Evolutionary conservation across 208 protist species (phyloP).

Genomic region (Polymyxa betae): DNA sequence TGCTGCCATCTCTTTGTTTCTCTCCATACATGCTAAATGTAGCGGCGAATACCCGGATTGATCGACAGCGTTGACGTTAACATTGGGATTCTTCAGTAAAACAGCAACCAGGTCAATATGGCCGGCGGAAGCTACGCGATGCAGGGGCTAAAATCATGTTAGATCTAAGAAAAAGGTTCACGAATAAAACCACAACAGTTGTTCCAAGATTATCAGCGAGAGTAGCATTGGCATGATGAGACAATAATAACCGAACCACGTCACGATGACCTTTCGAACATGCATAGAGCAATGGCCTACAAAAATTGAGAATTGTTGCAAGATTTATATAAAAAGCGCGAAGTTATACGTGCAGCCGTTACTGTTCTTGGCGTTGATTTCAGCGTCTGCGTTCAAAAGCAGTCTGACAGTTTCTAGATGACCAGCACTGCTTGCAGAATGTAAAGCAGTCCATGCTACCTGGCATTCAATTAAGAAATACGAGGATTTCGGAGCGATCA

Average conservation of each 20-base stretch:
- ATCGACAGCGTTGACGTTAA: constrained; percentile 49
- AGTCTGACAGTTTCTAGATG: neutral
- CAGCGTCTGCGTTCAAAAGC: neutral
- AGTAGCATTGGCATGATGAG: constrained; percentile 2
- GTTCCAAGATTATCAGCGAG: neutral
- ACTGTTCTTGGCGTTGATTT: neutral
- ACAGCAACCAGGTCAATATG: neutral
- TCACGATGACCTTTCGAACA: neutral
- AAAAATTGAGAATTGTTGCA: neutral
- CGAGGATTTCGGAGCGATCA: neutral
- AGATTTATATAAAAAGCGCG: neutral
- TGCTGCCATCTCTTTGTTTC: constrained; percentile 42
- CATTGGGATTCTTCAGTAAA: neutral
- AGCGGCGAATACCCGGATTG: neutral
- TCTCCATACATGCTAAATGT: constrained; percentile 39
- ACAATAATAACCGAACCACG: neutral
- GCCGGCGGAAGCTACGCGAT: neutral
- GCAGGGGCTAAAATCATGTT: neutral
- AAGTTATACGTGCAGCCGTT: neutral
- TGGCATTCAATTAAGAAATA: neutral
- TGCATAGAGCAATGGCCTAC: neutral
- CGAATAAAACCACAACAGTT: neutral
- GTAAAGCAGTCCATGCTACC: neutral
- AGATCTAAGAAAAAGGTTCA: neutral
- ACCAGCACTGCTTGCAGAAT: constrained; percentile 26